phyloP scores from a whole-genome alignment of 345 rosid species.

The Brassica nigra region DNA sequence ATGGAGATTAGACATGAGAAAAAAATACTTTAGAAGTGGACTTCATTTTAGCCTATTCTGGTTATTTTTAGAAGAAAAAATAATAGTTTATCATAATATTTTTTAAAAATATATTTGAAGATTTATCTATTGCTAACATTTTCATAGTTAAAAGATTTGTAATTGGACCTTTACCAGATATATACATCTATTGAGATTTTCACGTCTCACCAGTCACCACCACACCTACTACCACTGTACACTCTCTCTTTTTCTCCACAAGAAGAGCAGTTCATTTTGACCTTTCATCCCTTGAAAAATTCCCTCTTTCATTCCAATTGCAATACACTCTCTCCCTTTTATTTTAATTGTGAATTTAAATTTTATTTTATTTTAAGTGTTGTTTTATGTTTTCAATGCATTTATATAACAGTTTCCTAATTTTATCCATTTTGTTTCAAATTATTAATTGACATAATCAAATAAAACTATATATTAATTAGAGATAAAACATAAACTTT shows the following conservation, averaged over 20 bases:
- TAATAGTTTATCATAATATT: not conserved
- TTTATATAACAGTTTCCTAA: too few relatives aligned
- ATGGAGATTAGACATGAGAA: not conserved
- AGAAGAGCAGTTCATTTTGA: not conserved
- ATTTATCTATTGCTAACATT: not conserved
- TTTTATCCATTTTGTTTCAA: too few relatives aligned
- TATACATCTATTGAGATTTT: not conserved
- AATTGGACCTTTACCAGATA: not conserved
- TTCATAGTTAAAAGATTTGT: not conserved
- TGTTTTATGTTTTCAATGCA: too few relatives aligned
- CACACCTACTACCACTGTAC: slow-evolving; percentile 20
- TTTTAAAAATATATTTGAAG: not conserved
- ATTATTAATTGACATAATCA: too few relatives aligned
- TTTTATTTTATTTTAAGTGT: too few relatives aligned
- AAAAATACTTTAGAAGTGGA: not conserved
- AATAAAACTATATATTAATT: too few relatives aligned
- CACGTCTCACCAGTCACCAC: slow-evolving; percentile 18
- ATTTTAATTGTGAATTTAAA: too few relatives aligned
- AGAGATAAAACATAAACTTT: too few relatives aligned
- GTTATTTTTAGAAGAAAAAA: not conserved
- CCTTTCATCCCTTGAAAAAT: not conserved
- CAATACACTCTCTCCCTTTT: too few relatives aligned
- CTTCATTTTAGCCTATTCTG: not conserved
- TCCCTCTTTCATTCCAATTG: not conserved
- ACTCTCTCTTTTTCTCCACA: not conserved